Percentiles rank a stretch among this genome's conserved stretches.
Conservation (phyloP, 169 alveolate genomes). For the Plasmodium berghei region DNA sequence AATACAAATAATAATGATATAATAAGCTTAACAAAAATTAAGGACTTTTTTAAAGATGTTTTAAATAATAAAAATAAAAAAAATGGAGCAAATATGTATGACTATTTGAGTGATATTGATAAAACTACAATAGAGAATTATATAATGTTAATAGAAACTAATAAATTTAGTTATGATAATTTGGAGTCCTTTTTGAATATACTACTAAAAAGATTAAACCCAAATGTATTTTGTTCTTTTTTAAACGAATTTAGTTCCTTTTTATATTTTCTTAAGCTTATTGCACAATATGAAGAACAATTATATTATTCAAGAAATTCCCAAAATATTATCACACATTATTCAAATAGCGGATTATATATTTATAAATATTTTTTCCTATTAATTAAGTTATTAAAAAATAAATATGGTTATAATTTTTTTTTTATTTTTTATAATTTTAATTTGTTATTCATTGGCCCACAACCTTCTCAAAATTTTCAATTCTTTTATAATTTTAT, state of each 20-base stretch:
- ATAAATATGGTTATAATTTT: slow-evolving; percentile 25
- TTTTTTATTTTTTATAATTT: slow-evolving; percentile 36
- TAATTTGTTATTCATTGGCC: slow-evolving; percentile 20
- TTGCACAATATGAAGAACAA: slow-evolving; percentile 45
- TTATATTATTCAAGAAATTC: slow-evolving; percentile 22
- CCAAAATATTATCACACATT: slow-evolving; percentile 9
- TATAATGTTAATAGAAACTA: background rate
- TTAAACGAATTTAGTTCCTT: slow-evolving; percentile 41
- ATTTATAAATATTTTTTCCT: slow-evolving; percentile 23
- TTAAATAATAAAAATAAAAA: background rate
- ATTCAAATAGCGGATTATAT: slow-evolving; percentile 15
- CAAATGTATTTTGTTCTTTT: slow-evolving; percentile 11
- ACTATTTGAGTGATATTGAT: slow-evolving; percentile 41
- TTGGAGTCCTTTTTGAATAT: slow-evolving; percentile 18
- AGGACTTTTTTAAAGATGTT: slow-evolving; percentile 22
- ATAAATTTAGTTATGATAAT: slow-evolving; percentile 4
- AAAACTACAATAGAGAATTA: slow-evolving; percentile 1
- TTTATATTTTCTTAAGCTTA: slow-evolving; percentile 53
- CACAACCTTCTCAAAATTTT: slow-evolving; percentile 43
- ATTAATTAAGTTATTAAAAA: slow-evolving; percentile 3
- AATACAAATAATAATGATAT: background rate
- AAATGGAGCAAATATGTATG: slow-evolving; percentile 14
- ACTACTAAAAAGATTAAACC: slow-evolving; percentile 28
- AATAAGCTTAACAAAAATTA: background rate
- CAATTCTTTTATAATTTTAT: slow-evolving; percentile 24